Evolutionary conservation across 2,329 filamentous ascomycete species (phyloP).

Genomic region (Diatrype stigma): DNA sequence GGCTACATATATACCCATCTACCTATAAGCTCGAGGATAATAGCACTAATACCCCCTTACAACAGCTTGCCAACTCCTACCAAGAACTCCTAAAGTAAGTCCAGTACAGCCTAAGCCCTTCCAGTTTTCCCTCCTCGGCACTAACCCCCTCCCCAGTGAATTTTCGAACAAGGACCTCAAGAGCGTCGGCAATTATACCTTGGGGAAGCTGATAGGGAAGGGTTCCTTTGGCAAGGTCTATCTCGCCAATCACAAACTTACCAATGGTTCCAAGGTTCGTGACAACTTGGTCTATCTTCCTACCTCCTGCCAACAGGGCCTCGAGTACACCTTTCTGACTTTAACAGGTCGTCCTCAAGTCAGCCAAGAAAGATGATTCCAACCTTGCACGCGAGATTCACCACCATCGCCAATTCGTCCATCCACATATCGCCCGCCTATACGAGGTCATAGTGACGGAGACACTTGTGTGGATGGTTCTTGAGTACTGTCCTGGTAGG

Average conservation of each 20-base stretch:
- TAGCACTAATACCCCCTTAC: background rate
- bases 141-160: slow-evolving; percentile 56
- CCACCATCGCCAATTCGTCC: slow-evolving; percentile 95
- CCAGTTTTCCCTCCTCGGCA: background rate
- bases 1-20: background rate
- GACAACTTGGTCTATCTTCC: background rate
- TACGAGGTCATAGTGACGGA: slow-evolving; percentile 99
- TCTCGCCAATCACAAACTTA: slow-evolving; percentile 91
- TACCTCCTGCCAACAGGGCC: background rate
- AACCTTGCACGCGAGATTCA: slow-evolving; percentile 98
- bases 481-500: slow-evolving; percentile 92
- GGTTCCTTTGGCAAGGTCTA: slow-evolving; percentile 99
- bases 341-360: slow-evolving; percentile 89
- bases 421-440: slow-evolving; percentile 91
- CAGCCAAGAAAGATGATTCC: slow-evolving; percentile 89
- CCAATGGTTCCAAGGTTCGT: slow-evolving; percentile 90
- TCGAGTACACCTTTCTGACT: slow-evolving; percentile 9
- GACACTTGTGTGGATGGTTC: slow-evolving; percentile 86
- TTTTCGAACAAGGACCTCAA: slow-evolving; percentile 89
- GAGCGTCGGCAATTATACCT: slow-evolving; percentile 89
- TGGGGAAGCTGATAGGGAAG: slow-evolving; percentile 91
- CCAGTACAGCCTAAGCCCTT: background rate
- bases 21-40: background rate
- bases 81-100: slow-evolving; percentile 90
- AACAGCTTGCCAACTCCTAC: slow-evolving; percentile 91